phyloP scores from a whole-genome alignment of 2,329 filamentous ascomycete genomes.

The Onygenales sp. region DNA sequence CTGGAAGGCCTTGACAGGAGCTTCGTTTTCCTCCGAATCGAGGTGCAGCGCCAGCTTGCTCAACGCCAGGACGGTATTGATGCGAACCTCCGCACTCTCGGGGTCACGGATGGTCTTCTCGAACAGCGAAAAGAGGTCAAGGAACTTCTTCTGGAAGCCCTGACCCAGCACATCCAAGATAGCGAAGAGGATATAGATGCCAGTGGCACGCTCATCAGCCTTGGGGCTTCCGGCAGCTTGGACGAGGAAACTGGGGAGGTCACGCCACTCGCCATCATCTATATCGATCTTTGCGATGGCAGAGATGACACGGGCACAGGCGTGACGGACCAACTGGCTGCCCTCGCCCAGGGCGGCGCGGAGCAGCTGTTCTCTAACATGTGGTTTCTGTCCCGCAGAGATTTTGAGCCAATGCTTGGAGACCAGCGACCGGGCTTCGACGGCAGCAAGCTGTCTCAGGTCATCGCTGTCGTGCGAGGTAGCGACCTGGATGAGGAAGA shows the following conservation, averaged over 20 bases:
- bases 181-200: conserved; percentile 86
- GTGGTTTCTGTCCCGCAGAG: conserved; percentile 63
- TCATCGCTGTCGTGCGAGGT: conserved; percentile 63
- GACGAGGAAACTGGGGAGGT: conserved; percentile 69
- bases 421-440: conserved; percentile 77
- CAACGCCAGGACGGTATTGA: conserved; percentile 88
- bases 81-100: conserved; percentile 81
- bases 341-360: conserved; percentile 75
- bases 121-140: conserved; percentile 74
- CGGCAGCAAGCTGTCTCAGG: conserved; percentile 80
- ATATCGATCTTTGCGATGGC: conserved; percentile 80
- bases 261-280: conserved; percentile 73
- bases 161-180: conserved; percentile 82
- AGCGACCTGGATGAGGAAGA: conserved; percentile 79
- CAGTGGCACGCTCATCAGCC: conserved; percentile 76
- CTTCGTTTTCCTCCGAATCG: conserved; percentile 73
- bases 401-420: conserved; percentile 77
- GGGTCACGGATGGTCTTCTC: conserved; percentile 79
- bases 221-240: conserved; percentile 67
- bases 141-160: conserved; percentile 70
- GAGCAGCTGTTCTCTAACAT: conserved; percentile 73
- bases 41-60: conserved; percentile 80
- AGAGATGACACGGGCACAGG: conserved; percentile 77
- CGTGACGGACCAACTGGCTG: conserved; percentile 68
- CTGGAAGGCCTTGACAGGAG: conserved; percentile 66